Percentiles rank a stretch among this genome's conserved stretches.
phyloP scores from a whole-genome alignment of 768 basidiomycete genomes.

The Lactarius hatsudake region DNA sequence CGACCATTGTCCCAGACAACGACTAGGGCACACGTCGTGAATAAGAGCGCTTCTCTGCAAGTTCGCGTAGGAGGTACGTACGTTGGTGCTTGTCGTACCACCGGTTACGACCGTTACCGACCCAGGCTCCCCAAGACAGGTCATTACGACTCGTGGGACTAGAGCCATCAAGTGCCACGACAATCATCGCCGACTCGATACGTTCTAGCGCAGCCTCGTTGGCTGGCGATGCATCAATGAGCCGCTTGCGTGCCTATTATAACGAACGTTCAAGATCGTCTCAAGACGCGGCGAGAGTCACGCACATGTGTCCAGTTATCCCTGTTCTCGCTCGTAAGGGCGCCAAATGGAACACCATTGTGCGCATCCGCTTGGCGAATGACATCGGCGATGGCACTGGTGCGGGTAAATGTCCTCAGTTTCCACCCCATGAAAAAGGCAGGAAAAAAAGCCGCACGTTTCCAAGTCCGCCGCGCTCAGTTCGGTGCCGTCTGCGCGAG shows the following conservation, averaged over 20 bases:
- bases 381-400: constrained; percentile 51
- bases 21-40: constrained; percentile 47
- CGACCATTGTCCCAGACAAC: constrained; percentile 94
- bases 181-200: constrained; percentile 87
- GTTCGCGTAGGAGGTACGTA: constrained; percentile 38
- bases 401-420: constrained; percentile 37
- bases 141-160: constrained; percentile 79
- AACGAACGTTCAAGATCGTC: constrained; percentile 1
- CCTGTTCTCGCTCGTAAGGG: constrained; percentile 84
- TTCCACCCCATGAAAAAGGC: neutral
- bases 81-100: constrained; percentile 98
- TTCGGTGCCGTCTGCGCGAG: constrained; percentile 59
- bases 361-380: constrained; percentile 57
- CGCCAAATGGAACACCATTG: constrained; percentile 56
- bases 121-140: constrained; percentile 81
- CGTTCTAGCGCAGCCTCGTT: constrained; percentile 70
- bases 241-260: constrained; percentile 52
- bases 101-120: constrained; percentile 84
- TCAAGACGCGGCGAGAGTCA: constrained; percentile 23
- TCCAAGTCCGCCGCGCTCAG: constrained; percentile 80
- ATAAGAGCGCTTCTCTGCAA: neutral
- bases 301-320: constrained; percentile 84
- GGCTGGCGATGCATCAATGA: constrained; percentile 58
- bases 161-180: constrained; percentile 83
- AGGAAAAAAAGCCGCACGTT: constrained; percentile 39